These are phyloP conservation scores for Boletus subcaerulescens DNA, from an alignment of 768 basidiomycete species.

Conservation along the genomic window DNA sequence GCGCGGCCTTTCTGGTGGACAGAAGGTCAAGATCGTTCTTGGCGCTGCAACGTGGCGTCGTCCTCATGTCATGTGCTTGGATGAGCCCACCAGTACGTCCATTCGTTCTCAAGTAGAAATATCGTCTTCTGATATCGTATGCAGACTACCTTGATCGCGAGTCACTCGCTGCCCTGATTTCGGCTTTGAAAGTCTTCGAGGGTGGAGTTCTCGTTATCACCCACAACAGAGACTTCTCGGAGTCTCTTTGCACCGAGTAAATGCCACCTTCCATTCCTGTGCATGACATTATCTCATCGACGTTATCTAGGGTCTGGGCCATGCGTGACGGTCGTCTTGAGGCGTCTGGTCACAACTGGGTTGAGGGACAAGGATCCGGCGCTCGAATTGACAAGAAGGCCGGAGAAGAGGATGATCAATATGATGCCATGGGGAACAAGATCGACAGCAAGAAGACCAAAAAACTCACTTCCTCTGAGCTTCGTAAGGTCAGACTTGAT, in stretches of 20 bases:
- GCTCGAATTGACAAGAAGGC: slow-evolving; percentile 92
- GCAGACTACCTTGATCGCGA: slow-evolving; percentile 98
- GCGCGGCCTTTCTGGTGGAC: slow-evolving; percentile 97
- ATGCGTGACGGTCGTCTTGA: slow-evolving; percentile 97
- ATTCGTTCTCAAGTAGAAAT: background rate
- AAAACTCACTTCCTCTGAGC: slow-evolving; percentile 81
- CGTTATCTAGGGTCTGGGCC: slow-evolving; percentile 75
- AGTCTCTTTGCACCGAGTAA: slow-evolving; percentile 90
- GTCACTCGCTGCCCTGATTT: slow-evolving; percentile 97
- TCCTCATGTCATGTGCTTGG: slow-evolving; percentile 95
- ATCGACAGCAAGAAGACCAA: slow-evolving; percentile 79
- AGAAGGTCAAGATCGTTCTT: slow-evolving; percentile 99
- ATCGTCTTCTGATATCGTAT: background rate
- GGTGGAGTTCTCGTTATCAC: slow-evolving; percentile 98
- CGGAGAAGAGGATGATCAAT: slow-evolving; percentile 86
- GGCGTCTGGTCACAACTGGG: slow-evolving; percentile 99
- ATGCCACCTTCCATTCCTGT: slow-evolving; percentile 2
- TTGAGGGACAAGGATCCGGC: slow-evolving; percentile 96
- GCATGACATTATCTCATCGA: background rate
- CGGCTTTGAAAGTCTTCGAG: slow-evolving; percentile 96
- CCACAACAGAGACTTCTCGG: slow-evolving; percentile 98
- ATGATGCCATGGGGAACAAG: slow-evolving; percentile 99
- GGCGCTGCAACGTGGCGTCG: slow-evolving; percentile 99
- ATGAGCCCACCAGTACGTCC: slow-evolving; percentile 86
- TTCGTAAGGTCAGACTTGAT: slow-evolving; percentile 59